Percentiles rank a stretch among this genome's conserved stretches.
phyloP scores from a whole-genome alignment of 176 grass and related monocot genomes.

The Phragmites australis region DNA sequence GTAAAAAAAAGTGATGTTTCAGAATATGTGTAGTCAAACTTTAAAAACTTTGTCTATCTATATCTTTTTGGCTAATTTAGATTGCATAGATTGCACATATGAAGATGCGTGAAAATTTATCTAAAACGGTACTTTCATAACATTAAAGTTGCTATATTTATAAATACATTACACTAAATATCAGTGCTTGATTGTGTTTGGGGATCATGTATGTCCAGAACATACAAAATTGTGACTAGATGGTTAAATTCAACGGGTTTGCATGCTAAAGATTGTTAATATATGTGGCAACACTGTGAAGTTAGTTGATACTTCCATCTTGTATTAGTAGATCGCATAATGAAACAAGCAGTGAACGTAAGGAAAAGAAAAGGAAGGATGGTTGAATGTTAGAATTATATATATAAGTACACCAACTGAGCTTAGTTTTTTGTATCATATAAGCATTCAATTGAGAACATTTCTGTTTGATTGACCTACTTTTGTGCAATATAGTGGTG shows the following conservation, averaged over 20 bases:
- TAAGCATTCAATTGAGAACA: not conserved
- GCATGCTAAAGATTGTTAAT: not conserved
- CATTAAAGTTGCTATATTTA: not conserved
- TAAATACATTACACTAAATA: not conserved
- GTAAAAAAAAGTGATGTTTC: not conserved
- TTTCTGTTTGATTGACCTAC: not conserved
- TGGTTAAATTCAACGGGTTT: not conserved
- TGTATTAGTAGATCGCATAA: not conserved
- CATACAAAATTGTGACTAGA: not conserved
- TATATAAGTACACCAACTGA: too few species aligned
- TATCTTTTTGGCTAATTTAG: not conserved
- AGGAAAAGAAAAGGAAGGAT: not conserved
- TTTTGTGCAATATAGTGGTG: not conserved
- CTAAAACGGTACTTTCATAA: not conserved
- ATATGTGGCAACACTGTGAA: not conserved
- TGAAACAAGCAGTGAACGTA: not conserved
- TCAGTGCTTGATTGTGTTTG: not conserved
- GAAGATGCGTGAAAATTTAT: not conserved
- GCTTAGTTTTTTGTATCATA: not conserved
- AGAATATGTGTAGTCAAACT: not conserved
- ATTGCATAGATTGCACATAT: too few species aligned
- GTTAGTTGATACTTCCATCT: not conserved
- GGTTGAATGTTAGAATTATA: not conserved
- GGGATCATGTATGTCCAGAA: not conserved
- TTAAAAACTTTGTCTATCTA: not conserved